Evolutionary conservation across 345 rosid species (phyloP).

Genomic region (Gossypium ekmanianum): DNA sequence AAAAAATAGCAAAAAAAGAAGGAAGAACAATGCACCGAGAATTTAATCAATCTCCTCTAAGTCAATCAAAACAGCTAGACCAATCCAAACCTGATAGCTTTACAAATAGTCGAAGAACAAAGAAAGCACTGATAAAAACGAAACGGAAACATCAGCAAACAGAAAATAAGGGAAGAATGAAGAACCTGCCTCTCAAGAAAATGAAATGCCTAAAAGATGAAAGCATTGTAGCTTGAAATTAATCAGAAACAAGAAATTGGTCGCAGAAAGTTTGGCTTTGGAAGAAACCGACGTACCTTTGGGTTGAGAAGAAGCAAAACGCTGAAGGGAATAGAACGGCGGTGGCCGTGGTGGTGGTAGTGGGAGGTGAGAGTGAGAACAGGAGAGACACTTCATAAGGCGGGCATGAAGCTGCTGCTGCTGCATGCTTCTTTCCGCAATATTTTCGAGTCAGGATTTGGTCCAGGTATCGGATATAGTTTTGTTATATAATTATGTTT

Average conservation of each 20-base stretch:
- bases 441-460: not conserved
- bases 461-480: no score
- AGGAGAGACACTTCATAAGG: slow-evolving; percentile 35
- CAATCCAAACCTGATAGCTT: not conserved
- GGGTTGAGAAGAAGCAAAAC: slow-evolving; percentile 41
- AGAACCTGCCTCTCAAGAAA: not conserved
- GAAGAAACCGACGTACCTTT: slow-evolving; percentile 32
- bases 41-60: not conserved
- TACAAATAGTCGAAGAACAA: not conserved
- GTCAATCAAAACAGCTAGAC: not conserved
- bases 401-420: slow-evolving; percentile 43
- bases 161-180: not conserved
- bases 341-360: not conserved
- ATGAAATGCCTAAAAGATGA: not conserved
- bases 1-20: no score
- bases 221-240: not conserved
- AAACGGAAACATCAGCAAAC: not conserved
- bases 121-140: not conserved
- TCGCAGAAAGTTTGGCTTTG: not conserved
- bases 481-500: no score
- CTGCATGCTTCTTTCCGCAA: slow-evolving; percentile 20
- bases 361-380: slow-evolving; percentile 23
- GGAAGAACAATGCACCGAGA: not conserved
- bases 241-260: not conserved
- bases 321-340: slow-evolving; percentile 29